A percentile compares a stretch with the other conserved stretches of the same genome.
Conservation (phyloP, 768 basidiomycete species). For the Suillus americanus region DNA sequence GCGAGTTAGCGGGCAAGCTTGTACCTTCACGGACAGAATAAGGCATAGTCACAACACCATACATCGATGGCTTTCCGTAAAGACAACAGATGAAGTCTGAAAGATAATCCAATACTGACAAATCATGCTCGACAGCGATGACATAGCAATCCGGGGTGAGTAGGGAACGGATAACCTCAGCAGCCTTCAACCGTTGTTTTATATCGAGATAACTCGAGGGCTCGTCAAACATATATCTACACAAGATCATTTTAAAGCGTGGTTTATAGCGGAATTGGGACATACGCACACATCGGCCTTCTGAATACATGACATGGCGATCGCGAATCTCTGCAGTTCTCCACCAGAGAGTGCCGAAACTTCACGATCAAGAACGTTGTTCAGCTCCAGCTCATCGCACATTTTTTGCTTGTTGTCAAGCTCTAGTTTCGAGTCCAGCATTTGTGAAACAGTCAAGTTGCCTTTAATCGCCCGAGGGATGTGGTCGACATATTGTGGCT, state of each 20-base stretch:
- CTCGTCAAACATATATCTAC: constrained; percentile 98
- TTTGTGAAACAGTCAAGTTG: constrained; percentile 77
- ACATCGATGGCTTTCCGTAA: constrained; percentile 96
- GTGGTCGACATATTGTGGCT: constrained; percentile 99
- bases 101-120: constrained; percentile 96
- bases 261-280: not conserved
- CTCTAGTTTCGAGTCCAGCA: constrained; percentile 92
- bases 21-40: constrained; percentile 95
- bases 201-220: constrained; percentile 98
- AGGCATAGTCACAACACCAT: constrained; percentile 99
- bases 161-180: constrained; percentile 89
- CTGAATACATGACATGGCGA: constrained; percentile 96
- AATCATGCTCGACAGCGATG: constrained; percentile 97
- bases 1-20: constrained; percentile 15
- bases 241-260: constrained; percentile 9
- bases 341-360: constrained; percentile 89
- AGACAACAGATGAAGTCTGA: constrained; percentile 98
- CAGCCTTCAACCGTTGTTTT: constrained; percentile 92
- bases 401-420: constrained; percentile 85
- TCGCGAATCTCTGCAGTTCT: constrained; percentile 97
- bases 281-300: constrained; percentile 85
- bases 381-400: constrained; percentile 84
- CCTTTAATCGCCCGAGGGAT: constrained; percentile 97
- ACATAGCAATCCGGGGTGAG: constrained; percentile 86
- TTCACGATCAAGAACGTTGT: constrained; percentile 83